Percentiles rank a stretch among this genome's conserved stretches.
Conservation (phyloP, 495 filamentous ascomycete genomes). For the Aspergillus ostianus region DNA sequence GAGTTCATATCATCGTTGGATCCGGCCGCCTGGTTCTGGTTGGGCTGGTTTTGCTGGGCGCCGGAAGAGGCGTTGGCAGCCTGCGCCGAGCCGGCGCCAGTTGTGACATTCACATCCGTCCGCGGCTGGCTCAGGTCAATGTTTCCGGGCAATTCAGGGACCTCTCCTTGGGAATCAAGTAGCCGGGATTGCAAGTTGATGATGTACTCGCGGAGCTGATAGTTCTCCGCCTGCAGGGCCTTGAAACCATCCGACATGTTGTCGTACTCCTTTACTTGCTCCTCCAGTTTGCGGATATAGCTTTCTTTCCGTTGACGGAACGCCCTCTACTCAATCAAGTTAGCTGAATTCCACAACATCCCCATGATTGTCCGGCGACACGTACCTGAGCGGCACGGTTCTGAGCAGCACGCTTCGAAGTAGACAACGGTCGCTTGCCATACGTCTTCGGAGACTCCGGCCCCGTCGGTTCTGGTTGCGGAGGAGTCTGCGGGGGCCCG, state of each 20-base stretch:
- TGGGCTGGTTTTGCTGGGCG: conserved; percentile 27
- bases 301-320: conserved; percentile 97
- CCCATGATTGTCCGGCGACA: conserved; percentile 8
- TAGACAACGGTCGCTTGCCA: conserved; percentile 86
- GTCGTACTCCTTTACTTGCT: conserved; percentile 76
- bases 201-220: conserved; percentile 85
- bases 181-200: conserved; percentile 87
- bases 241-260: conserved; percentile 70
- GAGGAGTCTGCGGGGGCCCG: conserved; percentile 37
- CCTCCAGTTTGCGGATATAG: conserved; percentile 95
- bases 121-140: conserved; percentile 52
- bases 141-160: conserved; percentile 73
- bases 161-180: conserved; percentile 76
- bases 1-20: conserved; percentile 45
- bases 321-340: conserved; percentile 63
- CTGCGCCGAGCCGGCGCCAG: conserved; percentile 18
- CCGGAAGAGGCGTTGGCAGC: conserved; percentile 12
- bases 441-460: conserved; percentile 46
- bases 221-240: conserved; percentile 79
- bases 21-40: conserved; percentile 22
- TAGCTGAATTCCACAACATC: neutral
- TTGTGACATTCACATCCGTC: conserved; percentile 27
- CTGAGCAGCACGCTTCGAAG: conserved; percentile 93
- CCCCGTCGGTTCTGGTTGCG: conserved; percentile 36
- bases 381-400: conserved; percentile 95